Evolutionary conservation across 345 rosid species (phyloP), one percentile per base, ranked within the genome.

Genomic region (Trapa bicornis): DNA sequence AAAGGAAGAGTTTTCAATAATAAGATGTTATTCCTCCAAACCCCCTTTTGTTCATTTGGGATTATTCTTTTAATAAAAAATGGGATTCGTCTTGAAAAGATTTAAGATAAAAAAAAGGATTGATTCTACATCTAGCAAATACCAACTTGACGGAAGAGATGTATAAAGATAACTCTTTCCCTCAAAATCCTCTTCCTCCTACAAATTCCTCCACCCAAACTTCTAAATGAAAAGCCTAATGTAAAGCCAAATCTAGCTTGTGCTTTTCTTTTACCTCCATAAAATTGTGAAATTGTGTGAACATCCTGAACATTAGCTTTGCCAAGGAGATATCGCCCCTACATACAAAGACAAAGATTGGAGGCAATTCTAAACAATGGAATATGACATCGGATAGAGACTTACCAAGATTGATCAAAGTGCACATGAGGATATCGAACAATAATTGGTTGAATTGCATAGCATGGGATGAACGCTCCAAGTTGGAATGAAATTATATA

Each of bases 321-420:
- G 71, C 77, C 87, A 91, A 76, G 67, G 97, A 83, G 66, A 89
- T 66, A 77, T 80, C 3, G 43, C 96, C 96, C 96, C 96, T 89
- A 61, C 22, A n/a, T 14, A 53, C 12, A 4, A 15, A 70, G 48
- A 63, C 77, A 72, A 60, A 33, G 58, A 52, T 69, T n/a, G 13
- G 42, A 10, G n/a, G 43, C 36, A 45, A 17, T 16, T 4, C 29
- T 58, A 15, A 22, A 66, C 32, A 39, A 71, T 70, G 3, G 45
- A 65, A 41, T 57, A 16, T 9, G 47, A 29, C 64, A 8, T 35
- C 65, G 67, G 52, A 35, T 45, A 75, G 56, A n/a, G 66, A 43
- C 88, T 62, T 79, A 94, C 99, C 99, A 94, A 50, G 97, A 94
- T 76, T 94, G 99, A 73, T 94, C 99, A 60, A 94, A 94, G 80